Evolutionary conservation across 148 eudicot species (phyloP).

Genomic region (Hydrangea macrophylla): DNA sequence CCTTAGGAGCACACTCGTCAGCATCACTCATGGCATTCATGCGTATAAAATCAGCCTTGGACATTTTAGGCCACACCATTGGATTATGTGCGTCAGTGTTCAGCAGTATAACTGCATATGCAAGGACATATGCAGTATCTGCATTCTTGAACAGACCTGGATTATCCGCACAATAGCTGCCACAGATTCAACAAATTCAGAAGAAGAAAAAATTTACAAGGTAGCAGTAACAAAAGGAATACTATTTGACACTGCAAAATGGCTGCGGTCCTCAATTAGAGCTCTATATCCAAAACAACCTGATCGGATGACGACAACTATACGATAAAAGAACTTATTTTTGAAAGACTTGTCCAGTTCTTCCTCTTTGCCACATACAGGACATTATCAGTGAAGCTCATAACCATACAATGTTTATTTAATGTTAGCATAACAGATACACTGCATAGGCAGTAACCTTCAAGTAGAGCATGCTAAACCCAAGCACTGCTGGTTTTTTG

Average conservation of each 20-base stretch:
- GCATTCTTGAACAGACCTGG: constrained; percentile 95
- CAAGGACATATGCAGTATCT: constrained; percentile 97
- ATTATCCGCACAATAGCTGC: constrained; percentile 97
- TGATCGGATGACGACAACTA: too few species aligned
- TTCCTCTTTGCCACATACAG: neutral
- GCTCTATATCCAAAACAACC: neutral
- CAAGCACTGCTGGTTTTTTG: neutral
- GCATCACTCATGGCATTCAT: constrained; percentile 76
- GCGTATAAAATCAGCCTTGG: constrained; percentile 85
- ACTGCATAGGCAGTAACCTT: neutral
- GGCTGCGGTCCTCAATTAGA: neutral
- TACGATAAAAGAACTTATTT: neutral
- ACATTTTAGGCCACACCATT: constrained; percentile 95
- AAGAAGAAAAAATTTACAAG: constrained; percentile 13
- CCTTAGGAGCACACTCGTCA: constrained; percentile 80
- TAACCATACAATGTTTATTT: too few species aligned
- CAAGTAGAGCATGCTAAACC: neutral
- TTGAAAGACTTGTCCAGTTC: neutral
- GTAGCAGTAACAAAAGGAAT: constrained; percentile 8
- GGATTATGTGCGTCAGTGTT: constrained; percentile 99
- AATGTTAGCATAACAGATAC: too few species aligned
- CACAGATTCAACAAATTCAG: constrained; percentile 23
- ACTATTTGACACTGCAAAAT: neutral
- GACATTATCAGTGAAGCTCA: neutral
- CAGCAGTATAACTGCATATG: constrained; percentile 98